phyloP scores from a whole-genome alignment of 1,139 yeast genomes.

The Meyerozyma smithsonii region DNA sequence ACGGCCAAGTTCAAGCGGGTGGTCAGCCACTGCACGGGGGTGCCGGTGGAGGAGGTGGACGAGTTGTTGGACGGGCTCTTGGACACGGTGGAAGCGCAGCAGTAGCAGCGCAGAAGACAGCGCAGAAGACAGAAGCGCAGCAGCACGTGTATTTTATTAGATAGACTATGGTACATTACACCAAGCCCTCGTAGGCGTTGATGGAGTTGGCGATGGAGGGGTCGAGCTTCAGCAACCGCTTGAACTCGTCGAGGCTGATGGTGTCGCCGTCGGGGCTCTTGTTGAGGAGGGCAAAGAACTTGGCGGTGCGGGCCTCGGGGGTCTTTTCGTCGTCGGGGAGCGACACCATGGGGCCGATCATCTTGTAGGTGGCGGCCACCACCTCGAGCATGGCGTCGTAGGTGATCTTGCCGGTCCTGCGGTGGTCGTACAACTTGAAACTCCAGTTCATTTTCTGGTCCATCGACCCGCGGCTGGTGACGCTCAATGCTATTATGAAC shows the following conservation, averaged over 20 bases:
- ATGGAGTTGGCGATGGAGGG: constrained; percentile 79
- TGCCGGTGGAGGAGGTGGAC: constrained; percentile 71
- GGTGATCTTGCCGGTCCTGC: constrained; percentile 68
- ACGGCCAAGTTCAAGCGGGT: constrained; percentile 86
- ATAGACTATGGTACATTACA: constrained; percentile 27
- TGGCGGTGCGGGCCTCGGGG: constrained; percentile 81
- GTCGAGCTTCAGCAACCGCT: constrained; percentile 74
- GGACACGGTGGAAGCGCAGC: constrained; percentile 74
- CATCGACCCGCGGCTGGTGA: constrained; percentile 82
- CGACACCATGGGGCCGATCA: constrained; percentile 94
- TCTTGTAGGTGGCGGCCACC: constrained; percentile 80
- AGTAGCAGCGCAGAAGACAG: no score
- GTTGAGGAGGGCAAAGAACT: constrained; percentile 71
- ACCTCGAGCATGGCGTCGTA: constrained; percentile 78
- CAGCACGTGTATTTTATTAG: background rate
- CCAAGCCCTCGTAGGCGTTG: constrained; percentile 74
- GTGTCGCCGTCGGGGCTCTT: constrained; percentile 61
- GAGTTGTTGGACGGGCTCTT: constrained; percentile 76
- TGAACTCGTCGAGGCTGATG: constrained; percentile 76
- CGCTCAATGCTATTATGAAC: constrained; percentile 81
- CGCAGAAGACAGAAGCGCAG: no score
- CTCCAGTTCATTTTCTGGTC: constrained; percentile 89
- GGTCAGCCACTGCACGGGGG: constrained; percentile 86
- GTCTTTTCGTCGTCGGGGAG: constrained; percentile 89
- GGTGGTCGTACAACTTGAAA: constrained; percentile 79